These are phyloP conservation scores for Chenopodium suecicum DNA, from an alignment of 148 eudicot genomes.

Conservation along the genomic window DNA sequence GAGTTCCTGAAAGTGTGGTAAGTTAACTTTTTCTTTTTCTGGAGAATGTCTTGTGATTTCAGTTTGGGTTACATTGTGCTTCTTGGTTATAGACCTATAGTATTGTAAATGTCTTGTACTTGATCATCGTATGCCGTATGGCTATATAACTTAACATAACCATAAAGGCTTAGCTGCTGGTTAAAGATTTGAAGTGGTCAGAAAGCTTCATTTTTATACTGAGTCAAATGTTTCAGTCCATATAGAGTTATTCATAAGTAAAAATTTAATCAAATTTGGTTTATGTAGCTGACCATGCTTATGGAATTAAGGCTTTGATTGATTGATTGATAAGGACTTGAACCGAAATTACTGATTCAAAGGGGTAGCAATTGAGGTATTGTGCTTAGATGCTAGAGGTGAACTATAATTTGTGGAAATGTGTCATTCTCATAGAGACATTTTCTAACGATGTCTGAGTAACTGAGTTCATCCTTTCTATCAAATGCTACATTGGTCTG, in stretches of 20 bases:
- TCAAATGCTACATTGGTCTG: too few species aligned
- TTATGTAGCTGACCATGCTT: too few species aligned
- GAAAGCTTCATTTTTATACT: not conserved
- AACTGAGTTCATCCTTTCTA: too few species aligned
- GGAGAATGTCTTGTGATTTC: not conserved
- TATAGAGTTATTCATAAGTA: not conserved
- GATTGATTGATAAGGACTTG: too few species aligned
- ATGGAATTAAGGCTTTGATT: too few species aligned
- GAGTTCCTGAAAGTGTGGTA: conserved; percentile 99
- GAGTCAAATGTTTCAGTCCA: not conserved
- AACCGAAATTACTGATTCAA: not conserved
- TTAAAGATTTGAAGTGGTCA: not conserved
- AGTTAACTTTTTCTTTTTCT: conserved; percentile 20
- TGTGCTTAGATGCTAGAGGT: not conserved
- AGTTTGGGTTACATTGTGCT: not conserved
- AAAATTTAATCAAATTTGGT: too few species aligned
- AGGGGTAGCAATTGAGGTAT: not conserved
- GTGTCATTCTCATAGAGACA: not conserved
- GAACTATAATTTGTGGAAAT: not conserved
- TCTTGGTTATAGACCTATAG: not conserved
- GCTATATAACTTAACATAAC: not conserved
- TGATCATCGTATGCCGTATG: not conserved
- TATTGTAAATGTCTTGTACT: not conserved
- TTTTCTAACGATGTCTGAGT: too few species aligned
- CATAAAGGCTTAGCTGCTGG: not conserved